A percentile compares a stretch with the other conserved stretches of the same genome.
Evolutionary conservation across 352 stramenopile genomes (phyloP).

Genomic region (Pythium aquatile): DNA sequence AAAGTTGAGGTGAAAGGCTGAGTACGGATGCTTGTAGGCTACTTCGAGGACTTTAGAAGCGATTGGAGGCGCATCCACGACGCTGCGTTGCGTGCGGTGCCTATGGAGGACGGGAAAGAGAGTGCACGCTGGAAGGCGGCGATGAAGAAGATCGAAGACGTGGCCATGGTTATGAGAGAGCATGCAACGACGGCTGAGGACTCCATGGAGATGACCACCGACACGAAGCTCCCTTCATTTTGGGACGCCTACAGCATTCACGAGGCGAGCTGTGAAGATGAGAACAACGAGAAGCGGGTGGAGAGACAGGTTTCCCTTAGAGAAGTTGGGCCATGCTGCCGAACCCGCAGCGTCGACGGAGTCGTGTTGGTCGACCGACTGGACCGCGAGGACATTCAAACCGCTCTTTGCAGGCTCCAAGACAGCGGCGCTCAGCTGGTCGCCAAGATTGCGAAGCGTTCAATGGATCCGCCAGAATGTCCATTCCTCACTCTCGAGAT

Average conservation of each 20-base stretch:
- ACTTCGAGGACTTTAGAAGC: not conserved
- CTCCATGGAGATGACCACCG: not conserved
- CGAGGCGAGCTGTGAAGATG: not conserved
- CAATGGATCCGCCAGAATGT: not conserved
- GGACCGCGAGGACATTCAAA: not conserved
- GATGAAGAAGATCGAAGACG: not conserved
- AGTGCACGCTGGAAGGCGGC: not conserved
- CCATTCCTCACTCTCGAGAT: not conserved
- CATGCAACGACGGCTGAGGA: not conserved
- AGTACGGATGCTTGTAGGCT: not conserved
- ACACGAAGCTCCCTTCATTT: not conserved
- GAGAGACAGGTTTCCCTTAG: not conserved
- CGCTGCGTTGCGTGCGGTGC: not conserved
- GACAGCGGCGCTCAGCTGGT: not conserved
- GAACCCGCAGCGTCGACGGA: not conserved
- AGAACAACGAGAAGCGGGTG: not conserved
- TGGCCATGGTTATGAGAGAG: not conserved
- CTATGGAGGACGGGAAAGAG: not conserved
- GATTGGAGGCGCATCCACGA: not conserved
- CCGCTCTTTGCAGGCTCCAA: not conserved
- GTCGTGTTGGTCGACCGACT: not conserved
- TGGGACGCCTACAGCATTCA: not conserved
- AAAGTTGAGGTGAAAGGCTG: not conserved
- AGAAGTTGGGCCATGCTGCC: not conserved
- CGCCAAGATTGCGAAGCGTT: not conserved